phyloP scores from a whole-genome alignment of 306 rosid genomes.

The Herpetospermum pedunculosum region DNA sequence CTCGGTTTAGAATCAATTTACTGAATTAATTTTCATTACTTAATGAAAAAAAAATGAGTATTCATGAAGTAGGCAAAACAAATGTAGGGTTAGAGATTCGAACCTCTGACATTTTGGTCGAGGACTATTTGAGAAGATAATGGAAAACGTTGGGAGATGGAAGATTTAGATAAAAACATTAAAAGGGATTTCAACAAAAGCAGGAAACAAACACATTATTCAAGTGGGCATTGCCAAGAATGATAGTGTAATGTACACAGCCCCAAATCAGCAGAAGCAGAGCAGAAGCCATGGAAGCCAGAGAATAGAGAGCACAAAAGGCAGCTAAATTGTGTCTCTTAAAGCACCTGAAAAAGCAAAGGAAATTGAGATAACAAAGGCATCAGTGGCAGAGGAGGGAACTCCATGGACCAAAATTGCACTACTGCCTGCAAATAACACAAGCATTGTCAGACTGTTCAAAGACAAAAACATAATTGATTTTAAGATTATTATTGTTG shows the following conservation, averaged over 20 bases:
- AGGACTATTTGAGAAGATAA: background rate
- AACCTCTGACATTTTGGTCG: too few relatives aligned
- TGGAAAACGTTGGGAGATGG: background rate
- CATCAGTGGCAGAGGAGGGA: constrained; percentile 18
- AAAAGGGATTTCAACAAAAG: background rate
- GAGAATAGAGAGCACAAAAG: constrained; percentile 14
- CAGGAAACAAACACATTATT: background rate
- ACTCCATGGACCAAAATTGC: background rate
- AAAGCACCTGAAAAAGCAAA: constrained; percentile 23
- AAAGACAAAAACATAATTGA: background rate
- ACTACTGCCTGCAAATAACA: constrained; percentile 17
- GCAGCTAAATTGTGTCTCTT: constrained; percentile 6
- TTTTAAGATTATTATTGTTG: background rate
- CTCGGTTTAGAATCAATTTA: too few relatives aligned
- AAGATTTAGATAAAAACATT: background rate
- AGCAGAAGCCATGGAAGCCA: constrained; percentile 26
- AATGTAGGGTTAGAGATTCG: too few relatives aligned
- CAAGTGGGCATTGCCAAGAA: background rate
- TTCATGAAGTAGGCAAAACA: too few relatives aligned
- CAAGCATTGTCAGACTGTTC: constrained; percentile 15
- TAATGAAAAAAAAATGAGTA: too few relatives aligned
- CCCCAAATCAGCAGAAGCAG: constrained; percentile 16
- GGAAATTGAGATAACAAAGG: constrained; percentile 20
- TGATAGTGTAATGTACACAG: background rate
- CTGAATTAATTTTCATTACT: too few relatives aligned